Evolutionary conservation across 2,329 filamentous ascomycete species (phyloP), one percentile per base, ranked within the genome.

Genomic region (Hypoxylon sp.): DNA sequence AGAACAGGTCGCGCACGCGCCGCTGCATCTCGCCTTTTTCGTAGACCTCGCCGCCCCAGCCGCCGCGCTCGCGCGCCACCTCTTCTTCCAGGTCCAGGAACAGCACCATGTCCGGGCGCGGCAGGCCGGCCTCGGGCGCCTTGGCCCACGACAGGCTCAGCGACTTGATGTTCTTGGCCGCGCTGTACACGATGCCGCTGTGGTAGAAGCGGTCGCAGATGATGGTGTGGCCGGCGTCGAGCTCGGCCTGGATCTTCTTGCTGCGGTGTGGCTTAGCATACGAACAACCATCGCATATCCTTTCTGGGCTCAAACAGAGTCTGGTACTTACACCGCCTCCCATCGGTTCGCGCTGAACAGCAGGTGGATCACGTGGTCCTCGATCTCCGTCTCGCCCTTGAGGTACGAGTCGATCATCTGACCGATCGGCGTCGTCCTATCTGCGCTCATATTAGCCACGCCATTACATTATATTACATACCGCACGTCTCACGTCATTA

Each of bases 131-230:
- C 72, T 98, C 95, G 1, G 94, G 92, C 15, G 88, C 85, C 70
- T 92, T 89, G 6, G 93, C 93, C 94, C 95, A 99, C 0, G 85
- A 79, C 0, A 97, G 81, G 0, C 85, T 81, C 11, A 97, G 84
- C 1, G 81, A 77, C 0, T 89, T 86, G 70, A 92, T 92, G 46
- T 87, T 83, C 75, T 98, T 98, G 3, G 95, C 94, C 0, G 93
- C 92, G 22, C 90, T 93, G 80, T 98, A 99, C 51, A 97, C 93
- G 59, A 94, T 91, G 56, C 95, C 95, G 19, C 91, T 95, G 81
- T 97, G 94, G 76, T 96, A 97, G 80, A 98, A 99, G 49, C 95
- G 89, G 78, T 99, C 95, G 69, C 94, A 89, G 39, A 99, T 82
- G 30, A 99, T 84, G 0, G 88, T 95, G 19, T 84, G 89, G 7